Conservation (phyloP, 441 rosid genomes). For the Rhodomyrtus psidioides region DNA sequence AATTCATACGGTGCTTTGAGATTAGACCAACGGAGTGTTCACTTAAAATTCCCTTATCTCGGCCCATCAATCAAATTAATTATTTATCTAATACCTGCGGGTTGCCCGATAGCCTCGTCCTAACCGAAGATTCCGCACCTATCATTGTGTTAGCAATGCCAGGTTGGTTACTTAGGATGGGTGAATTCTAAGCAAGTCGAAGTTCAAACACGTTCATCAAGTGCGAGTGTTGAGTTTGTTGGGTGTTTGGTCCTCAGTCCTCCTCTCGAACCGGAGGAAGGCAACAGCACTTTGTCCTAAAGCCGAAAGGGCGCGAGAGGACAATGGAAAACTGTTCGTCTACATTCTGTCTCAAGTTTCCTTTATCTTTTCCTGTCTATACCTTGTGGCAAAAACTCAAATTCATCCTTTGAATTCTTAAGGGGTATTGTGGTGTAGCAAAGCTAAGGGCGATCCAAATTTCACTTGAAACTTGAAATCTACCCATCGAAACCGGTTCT, state of each 20-base stretch:
- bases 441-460: too few species aligned
- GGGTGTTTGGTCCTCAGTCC: neutral
- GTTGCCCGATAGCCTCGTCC: neutral
- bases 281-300: neutral
- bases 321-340: neutral
- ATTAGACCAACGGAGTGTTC: too few species aligned
- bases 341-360: neutral
- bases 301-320: too few species aligned
- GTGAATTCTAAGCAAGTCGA: neutral
- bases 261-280: neutral
- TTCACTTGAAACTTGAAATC: too few species aligned
- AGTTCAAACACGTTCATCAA: neutral
- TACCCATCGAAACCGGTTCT: too few species aligned
- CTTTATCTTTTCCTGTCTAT: neutral
- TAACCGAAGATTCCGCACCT: neutral
- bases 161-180: neutral
- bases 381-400: neutral
- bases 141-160: accelerated
- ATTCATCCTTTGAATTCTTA: neutral
- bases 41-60: neutral
- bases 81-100: neutral
- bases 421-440: neutral
- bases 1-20: neutral
- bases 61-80: neutral
- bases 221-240: neutral